Evolutionary conservation across 352 stramenopile genomes (phyloP), one percentile per base, ranked within the genome.

Genomic region (Phytopythium sindhum): DNA sequence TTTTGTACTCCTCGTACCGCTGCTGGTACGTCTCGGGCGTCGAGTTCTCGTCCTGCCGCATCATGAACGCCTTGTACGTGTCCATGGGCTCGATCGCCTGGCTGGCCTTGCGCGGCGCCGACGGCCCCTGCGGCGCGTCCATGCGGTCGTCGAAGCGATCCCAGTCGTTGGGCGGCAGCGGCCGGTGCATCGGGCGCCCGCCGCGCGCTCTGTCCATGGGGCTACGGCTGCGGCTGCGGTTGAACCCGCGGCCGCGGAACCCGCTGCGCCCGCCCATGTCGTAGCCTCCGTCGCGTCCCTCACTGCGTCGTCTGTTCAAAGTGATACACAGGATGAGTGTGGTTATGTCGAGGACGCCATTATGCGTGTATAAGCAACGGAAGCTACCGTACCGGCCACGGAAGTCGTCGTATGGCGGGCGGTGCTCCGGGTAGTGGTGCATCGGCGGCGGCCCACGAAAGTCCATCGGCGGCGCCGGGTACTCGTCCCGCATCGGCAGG

Each of bases 41-140:
- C 54, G 72, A 73, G 61, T 93, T 87, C 63, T 95, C 86, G 53
- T 88, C 85, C 69, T 95, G 86, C 12, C 81, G 84, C 86, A 95
- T 95, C 84, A 95, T 95, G 64, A 90, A 95, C 17, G 90, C 80
- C 61, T 95, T 95, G 73, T 95, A 95, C 44, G 86, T 89, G 57
- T 90, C 78, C 65, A 95, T 75, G 4, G 84, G 80, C 62, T 95
- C 86, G 14, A 86, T 85, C 26, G 31, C 35, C 53, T 59, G 33
- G 35, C 53, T 59, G 31, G 31, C 12, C 35, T 59, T 59, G 53
- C 51, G 51, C 15, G 23, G 28, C 51, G 26, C 28, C 24, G 17
- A 17, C 31, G 19, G n/a, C n/a, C n/a, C n/a, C n/a, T n/a, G 59
- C 1, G 53, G 51, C 1, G 69, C 72, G 26, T 77, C 69, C 9